Base-by-base conservation (phyloP, 1,284 basidiomycete species). In the Cryptococcus jaspeensis region DNA sequence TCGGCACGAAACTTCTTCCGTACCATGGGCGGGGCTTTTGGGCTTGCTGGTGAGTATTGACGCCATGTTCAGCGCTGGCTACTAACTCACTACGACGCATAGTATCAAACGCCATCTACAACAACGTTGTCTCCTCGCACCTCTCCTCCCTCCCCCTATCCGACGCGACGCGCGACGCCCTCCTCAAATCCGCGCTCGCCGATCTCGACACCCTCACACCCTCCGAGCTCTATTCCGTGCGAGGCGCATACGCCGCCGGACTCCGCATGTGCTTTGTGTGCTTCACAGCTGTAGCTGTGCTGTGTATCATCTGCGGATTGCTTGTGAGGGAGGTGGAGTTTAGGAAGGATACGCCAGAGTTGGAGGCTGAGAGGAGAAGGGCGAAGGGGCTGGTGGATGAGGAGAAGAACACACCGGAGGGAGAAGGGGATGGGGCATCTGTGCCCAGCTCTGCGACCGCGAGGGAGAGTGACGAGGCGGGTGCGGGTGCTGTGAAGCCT, bases 1-100 rank as follows among this genome's bases (percentile, higher is more conserved):
- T 55, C 64, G 0, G 53, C 57, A 9, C 60, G 68, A 5, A 68
- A 68, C 53, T 70, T 70, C 55, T 68, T 70, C 60, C 60, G 68
- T 5, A 65, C 66, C 3, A 64, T 70, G 56, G 67, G 67, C 18
- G 66, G 63, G 5, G 57, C 68, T 15, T 66, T 68, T 45, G 66
- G 66, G 5, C 58, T 68, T 18, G 66, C 67, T 22, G 53, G 63
- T 63, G 43, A 54, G 59, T 58, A 16, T 23, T 15, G 37, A 9
- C 28, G 4, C 28, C 36, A 39, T 22, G 2, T 47, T 44, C 23
- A 32, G 9, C 28, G 9, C 28, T 32, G n/a, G n/a, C 28, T 32
- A 9, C 28, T 32, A 9, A 32, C 28, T 22, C 22, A 12, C 3
- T 15, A 20, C 13, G 18, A 13, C n/a, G n/a, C n/a, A 47, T 5